Percentiles rank a stretch among this genome's conserved stretches.
These are phyloP conservation scores for Neostapfia colusana DNA, from an alignment of 176 grass and related monocot genomes.

Conservation along the genomic window DNA sequence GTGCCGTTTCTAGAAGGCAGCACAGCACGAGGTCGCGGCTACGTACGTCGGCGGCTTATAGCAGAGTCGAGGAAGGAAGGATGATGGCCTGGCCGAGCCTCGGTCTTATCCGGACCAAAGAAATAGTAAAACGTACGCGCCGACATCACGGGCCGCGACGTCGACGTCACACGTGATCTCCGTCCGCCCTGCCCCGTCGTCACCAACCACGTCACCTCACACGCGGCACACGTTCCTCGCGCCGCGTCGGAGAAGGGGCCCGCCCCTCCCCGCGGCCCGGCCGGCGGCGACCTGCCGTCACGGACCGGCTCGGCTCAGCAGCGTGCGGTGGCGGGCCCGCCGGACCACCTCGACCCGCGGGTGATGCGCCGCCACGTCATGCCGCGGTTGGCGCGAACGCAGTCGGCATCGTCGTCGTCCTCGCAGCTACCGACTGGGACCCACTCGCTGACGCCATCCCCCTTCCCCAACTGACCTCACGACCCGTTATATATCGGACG, in stretches of 20 bases:
- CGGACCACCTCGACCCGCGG: constrained; percentile 37
- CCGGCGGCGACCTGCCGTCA: constrained; percentile 11
- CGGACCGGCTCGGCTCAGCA: not conserved
- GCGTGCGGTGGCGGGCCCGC: not conserved
- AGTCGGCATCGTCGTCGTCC: not conserved
- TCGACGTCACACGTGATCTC: constrained; percentile 11
- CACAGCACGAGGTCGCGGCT: too few species aligned
- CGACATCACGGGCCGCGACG: too few species aligned
- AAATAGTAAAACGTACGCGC: not conserved
- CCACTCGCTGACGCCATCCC: constrained; percentile 16
- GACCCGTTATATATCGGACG: constrained; percentile 31
- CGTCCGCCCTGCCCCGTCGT: not conserved
- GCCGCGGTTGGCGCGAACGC: not conserved
- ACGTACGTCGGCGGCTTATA: too few species aligned
- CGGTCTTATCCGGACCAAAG: not conserved
- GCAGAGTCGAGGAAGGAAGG: too few species aligned
- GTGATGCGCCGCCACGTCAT: constrained; percentile 50
- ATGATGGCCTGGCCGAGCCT: too few species aligned
- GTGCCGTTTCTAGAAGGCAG: not conserved
- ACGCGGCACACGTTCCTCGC: constrained; percentile 19
- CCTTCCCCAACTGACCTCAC: constrained; percentile 19
- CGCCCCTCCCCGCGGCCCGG: too few species aligned
- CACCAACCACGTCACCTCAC: constrained; percentile 39
- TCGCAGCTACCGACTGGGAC: not conserved
- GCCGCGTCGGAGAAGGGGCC: not conserved